phyloP scores from a whole-genome alignment of 2,329 filamentous ascomycete genomes.

The Aspergillus fructus region DNA sequence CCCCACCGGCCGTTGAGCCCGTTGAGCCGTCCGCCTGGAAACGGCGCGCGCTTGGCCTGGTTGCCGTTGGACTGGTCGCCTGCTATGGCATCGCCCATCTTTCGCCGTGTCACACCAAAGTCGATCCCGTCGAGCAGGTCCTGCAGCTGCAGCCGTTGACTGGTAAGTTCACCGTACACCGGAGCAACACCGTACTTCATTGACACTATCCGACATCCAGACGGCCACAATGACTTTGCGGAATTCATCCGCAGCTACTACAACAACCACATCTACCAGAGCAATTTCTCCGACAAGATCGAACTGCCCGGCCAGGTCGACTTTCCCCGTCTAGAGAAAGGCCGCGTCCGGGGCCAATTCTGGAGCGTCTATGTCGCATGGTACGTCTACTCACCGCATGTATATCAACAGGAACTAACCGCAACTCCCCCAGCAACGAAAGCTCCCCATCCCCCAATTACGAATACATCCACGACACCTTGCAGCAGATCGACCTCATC shows the following conservation, averaged over 20 bases:
- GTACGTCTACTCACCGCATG: neutral
- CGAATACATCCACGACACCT: conserved; percentile 21
- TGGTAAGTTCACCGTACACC: neutral
- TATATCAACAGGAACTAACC: neutral
- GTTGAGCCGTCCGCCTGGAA: conserved; percentile 1
- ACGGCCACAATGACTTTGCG: conserved; percentile 87
- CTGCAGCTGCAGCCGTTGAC: conserved; percentile 10
- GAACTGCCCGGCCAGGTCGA: conserved; percentile 69
- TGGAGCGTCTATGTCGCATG: conserved; percentile 78
- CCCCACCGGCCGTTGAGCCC: neutral
- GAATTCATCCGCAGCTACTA: conserved; percentile 67
- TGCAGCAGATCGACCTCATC: conserved; percentile 39
- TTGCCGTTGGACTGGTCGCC: conserved; percentile 1
- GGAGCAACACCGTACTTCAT: neutral
- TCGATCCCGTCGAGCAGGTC: conserved; percentile 8
- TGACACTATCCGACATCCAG: conserved; percentile 46
- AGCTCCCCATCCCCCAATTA: neutral
- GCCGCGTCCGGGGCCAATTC: conserved; percentile 74
- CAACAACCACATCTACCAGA: conserved; percentile 74
- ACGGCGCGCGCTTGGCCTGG: neutral
- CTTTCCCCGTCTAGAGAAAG: conserved; percentile 69
- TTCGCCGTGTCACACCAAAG: neutral
- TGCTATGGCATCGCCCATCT: conserved; percentile 1
- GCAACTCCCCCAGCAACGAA: neutral
- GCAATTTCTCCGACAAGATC: conserved; percentile 60